Conservation (phyloP, 768 basidiomycete species). For the Macrolepiota fuliginosa region DNA sequence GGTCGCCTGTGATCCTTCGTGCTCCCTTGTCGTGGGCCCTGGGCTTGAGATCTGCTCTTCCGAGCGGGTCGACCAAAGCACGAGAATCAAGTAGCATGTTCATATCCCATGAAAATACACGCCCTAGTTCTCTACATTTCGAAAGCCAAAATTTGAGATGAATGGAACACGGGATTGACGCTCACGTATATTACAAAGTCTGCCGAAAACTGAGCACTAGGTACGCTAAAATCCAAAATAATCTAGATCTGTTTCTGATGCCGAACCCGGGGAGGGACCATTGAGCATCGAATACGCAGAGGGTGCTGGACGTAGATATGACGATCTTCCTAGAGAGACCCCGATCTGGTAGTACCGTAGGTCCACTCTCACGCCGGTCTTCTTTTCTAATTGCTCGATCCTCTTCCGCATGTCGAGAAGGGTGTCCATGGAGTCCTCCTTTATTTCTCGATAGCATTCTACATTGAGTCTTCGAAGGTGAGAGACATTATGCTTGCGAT, state of each 20-base stretch:
- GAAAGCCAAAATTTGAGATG: not conserved
- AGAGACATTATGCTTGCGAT: too few species aligned
- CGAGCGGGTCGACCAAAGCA: not conserved
- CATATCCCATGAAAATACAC: too few species aligned
- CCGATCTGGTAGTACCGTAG: not conserved
- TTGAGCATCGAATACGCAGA: not conserved
- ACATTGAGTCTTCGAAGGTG: not conserved
- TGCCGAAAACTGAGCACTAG: too few species aligned
- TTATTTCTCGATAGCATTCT: not conserved
- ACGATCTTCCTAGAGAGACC: not conserved
- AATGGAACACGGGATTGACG: not conserved
- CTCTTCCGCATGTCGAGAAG: not conserved
- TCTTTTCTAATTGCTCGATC: not conserved
- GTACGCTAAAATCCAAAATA: too few species aligned
- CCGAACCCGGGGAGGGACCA: too few species aligned
- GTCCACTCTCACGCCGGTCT: not conserved
- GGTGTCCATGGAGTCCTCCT: not conserved
- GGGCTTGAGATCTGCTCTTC: not conserved
- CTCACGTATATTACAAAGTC: not conserved
- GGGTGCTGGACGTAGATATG: not conserved
- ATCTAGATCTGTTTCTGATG: too few species aligned
- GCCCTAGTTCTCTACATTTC: too few species aligned
- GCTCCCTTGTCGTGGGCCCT: constrained; percentile 1
- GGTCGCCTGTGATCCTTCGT: not conserved
- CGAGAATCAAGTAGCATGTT: not conserved